Evolutionary conservation across 352 stramenopile genomes (phyloP).

Genomic region (Globisporangium polare): DNA sequence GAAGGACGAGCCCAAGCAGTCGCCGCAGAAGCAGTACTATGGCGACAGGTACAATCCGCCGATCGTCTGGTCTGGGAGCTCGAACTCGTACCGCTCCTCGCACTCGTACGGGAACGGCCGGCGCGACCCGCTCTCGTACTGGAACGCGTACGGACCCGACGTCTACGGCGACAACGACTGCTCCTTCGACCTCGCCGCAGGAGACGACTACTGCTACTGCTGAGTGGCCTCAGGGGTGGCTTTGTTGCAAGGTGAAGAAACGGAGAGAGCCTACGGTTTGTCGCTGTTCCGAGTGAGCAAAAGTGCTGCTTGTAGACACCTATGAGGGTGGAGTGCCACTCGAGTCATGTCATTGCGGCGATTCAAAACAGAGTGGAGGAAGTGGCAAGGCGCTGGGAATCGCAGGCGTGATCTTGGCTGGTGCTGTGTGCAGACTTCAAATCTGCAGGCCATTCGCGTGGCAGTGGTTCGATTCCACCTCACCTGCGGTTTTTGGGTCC

Average conservation of each 20-base stretch:
- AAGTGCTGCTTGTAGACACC: neutral
- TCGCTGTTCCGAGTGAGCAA: neutral
- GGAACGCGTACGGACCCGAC: conserved; percentile 20
- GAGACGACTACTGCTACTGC: conserved; percentile 7
- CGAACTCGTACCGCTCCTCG: conserved; percentile 5
- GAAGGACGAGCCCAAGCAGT: neutral
- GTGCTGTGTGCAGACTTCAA: conserved; percentile 92
- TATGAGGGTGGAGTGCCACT: neutral
- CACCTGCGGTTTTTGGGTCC: conserved; percentile 66
- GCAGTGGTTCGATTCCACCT: conserved; percentile 92
- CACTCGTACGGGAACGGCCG: conserved; percentile 12
- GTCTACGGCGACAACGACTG: conserved; percentile 10
- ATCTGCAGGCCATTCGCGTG: conserved; percentile 88
- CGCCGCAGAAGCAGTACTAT: neutral
- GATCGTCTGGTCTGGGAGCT: neutral
- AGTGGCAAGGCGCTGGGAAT: neutral
- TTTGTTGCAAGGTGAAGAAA: neutral
- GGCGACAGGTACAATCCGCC: neutral
- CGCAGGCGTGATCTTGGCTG: conserved; percentile 87
- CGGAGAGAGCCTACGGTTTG: neutral
- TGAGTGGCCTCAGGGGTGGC: neutral
- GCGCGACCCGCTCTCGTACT: conserved; percentile 32
- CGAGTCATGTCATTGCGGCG: neutral
- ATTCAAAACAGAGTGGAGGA: neutral
- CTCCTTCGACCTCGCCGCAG: neutral